Base-by-base conservation (phyloP, 1,284 basidiomycete species). In the Apiotrichum gamsii region DNA sequence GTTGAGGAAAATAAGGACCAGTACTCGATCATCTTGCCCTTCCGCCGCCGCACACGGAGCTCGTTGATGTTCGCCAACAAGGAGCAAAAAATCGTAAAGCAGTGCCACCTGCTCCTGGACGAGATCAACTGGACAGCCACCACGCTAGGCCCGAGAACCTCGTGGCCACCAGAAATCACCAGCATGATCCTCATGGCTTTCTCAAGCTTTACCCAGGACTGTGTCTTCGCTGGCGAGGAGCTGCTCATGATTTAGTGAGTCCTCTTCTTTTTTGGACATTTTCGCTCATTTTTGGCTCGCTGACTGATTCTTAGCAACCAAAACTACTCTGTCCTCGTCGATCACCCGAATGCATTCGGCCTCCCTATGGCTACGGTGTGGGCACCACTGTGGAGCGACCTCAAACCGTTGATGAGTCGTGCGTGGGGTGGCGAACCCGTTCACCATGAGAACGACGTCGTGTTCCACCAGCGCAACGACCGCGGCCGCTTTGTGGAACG, bases 141-240 rank as follows among this genome's bases (percentile, higher is more conserved):
- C 0, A 37, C 47, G 5, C 33, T 67, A 0, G 68, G 68, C 0
- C 64, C 62, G 0, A 51, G 55, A n/a, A 35, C 42, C 1, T 13
- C 8, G 5, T 70, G 51, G 51, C 21, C 43, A 11, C 41, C 24
- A 2, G 51, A 49, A 31, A 36, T 53, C 19, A 14, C 11, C 8
- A 19, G 32, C n/a, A 32, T 41, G 39, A 29, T 45, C 20, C n/a
- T 30, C 20, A n/a, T 43, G 8, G 37, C 29, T 5, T 45, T 45
- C 28, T 34, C 30, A 15, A 41, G 38, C 2, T 35, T 20, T 14
- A 25, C 32, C 2, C 49, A 58, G 20, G 61, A 64, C 32, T 47
- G 45, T 6, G 21, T 64, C 3, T 70, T 62, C 61, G 37, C 69
- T 1, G 67, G 67, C 3, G 54, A 59, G 8, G 64, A 68, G n/a